Evolutionary conservation across 768 basidiomycete species (phyloP).

Genomic region (Neoboletus brunneissimus): DNA sequence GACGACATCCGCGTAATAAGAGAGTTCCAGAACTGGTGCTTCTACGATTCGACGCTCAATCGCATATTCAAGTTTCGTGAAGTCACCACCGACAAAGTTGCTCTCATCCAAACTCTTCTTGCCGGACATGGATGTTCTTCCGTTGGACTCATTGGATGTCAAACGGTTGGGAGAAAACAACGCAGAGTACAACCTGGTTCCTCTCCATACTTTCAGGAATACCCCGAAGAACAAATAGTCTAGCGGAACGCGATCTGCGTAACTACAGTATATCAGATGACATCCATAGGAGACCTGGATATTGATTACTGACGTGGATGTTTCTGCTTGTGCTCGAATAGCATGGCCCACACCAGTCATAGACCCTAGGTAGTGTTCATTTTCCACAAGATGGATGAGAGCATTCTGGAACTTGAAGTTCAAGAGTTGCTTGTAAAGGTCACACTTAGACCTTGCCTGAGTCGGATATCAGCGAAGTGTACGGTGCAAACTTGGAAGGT

Average conservation of each 20-base stretch:
- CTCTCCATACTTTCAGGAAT: slow-evolving; percentile 56
- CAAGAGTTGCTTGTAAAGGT: slow-evolving; percentile 79
- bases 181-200: slow-evolving; percentile 42
- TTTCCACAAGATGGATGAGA: slow-evolving; percentile 65
- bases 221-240: slow-evolving; percentile 38
- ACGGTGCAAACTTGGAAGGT: slow-evolving; percentile 4
- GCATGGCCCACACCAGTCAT: slow-evolving; percentile 66
- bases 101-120: slow-evolving; percentile 47
- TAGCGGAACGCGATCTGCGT: slow-evolving; percentile 25
- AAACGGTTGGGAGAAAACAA: slow-evolving; percentile 29
- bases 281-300: neutral
- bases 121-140: neutral
- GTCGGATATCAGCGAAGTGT: slow-evolving; percentile 8
- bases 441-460: slow-evolving; percentile 77
- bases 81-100: slow-evolving; percentile 54
- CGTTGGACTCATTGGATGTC: neutral
- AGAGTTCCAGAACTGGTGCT: slow-evolving; percentile 69
- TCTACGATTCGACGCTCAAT: slow-evolving; percentile 82
- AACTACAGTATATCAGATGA: slow-evolving; percentile 19
- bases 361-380: slow-evolving; percentile 67
- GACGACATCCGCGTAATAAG: slow-evolving; percentile 84
- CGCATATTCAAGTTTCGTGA: slow-evolving; percentile 73
- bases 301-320: slow-evolving; percentile 31
- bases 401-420: slow-evolving; percentile 68
- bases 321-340: slow-evolving; percentile 55